phyloP scores from a whole-genome alignment of 2,329 filamentous ascomycete species.

The Chaetomiaceae sp. region DNA sequence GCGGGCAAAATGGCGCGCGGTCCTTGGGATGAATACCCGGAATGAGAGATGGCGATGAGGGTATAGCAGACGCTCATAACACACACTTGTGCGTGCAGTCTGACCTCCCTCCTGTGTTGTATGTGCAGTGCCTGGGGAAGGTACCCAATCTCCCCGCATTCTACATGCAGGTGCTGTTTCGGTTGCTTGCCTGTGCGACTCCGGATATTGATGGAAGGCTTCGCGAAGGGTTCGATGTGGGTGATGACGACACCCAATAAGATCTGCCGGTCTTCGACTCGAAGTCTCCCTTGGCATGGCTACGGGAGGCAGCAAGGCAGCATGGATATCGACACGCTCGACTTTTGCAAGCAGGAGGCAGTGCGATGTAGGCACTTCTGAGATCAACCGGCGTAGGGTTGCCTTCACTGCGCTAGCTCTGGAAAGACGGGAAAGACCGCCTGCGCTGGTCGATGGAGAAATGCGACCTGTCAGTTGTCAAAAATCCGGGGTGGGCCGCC shows the following conservation, averaged over 20 bases:
- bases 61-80: conserved; percentile 2
- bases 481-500: conserved; percentile 5
- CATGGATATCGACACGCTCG: background rate
- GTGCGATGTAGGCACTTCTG: background rate
- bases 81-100: background rate
- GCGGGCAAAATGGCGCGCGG: conserved; percentile 1
- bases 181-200: conserved; percentile 8
- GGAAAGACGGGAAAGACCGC: conserved; percentile 10
- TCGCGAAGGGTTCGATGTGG: conserved; percentile 13
- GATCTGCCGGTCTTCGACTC: conserved; percentile 6
- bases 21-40: conserved; percentile 12
- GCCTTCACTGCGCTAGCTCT: conserved; percentile 5
- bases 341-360: background rate
- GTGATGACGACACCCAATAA: conserved; percentile 11
- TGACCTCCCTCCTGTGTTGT: background rate
- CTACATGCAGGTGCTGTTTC: conserved; percentile 4
- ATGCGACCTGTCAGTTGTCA: conserved; percentile 13
- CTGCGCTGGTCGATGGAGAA: background rate
- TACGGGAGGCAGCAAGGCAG: background rate
- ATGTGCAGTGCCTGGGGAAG: background rate
- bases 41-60: conserved; percentile 5
- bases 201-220: conserved; percentile 20
- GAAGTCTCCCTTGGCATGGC: background rate
- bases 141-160: conserved; percentile 15
- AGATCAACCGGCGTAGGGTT: conserved; percentile 16